These are phyloP conservation scores for Saturnispora mendoncae DNA, from an alignment of 805 yeast genomes.

Conservation along the genomic window DNA sequence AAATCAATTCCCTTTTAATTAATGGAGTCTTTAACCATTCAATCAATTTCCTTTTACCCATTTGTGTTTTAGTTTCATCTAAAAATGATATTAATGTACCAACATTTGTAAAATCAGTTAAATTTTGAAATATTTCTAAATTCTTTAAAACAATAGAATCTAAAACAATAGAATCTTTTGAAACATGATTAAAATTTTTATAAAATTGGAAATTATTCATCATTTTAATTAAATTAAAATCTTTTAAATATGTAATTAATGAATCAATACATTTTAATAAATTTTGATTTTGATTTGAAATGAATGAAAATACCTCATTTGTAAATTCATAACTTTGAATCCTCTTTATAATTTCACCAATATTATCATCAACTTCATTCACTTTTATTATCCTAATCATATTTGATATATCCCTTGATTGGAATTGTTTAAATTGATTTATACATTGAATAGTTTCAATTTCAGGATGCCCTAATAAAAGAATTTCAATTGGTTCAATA, in stretches of 20 bases:
- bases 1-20: slow-evolving; percentile 42
- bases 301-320: slow-evolving; percentile 13
- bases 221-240: slow-evolving; percentile 52
- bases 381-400: slow-evolving; percentile 12
- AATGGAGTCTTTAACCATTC: slow-evolving; percentile 76
- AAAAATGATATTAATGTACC: slow-evolving; percentile 78
- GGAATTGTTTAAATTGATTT: slow-evolving; percentile 13
- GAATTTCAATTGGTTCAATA: slow-evolving; percentile 68
- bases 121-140: slow-evolving; percentile 66
- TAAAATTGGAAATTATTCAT: slow-evolving; percentile 46
- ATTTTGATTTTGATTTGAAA: slow-evolving; percentile 12
- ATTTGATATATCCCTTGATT: background rate
- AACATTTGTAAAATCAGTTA: slow-evolving; percentile 41
- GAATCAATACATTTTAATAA: slow-evolving; percentile 30
- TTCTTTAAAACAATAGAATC: slow-evolving; percentile 60
- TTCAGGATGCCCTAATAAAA: slow-evolving; percentile 37
- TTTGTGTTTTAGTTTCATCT: slow-evolving; percentile 70
- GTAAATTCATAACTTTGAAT: slow-evolving; percentile 9
- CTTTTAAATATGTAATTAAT: slow-evolving; percentile 47
- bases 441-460: slow-evolving; percentile 26
- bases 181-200: slow-evolving; percentile 38
- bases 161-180: slow-evolving; percentile 42
- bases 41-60: slow-evolving; percentile 59
- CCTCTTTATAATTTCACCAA: background rate
- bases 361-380: background rate